These are phyloP conservation scores for Prunus dulcis DNA, from an alignment of 306 rosid species.

Conservation along the genomic window DNA sequence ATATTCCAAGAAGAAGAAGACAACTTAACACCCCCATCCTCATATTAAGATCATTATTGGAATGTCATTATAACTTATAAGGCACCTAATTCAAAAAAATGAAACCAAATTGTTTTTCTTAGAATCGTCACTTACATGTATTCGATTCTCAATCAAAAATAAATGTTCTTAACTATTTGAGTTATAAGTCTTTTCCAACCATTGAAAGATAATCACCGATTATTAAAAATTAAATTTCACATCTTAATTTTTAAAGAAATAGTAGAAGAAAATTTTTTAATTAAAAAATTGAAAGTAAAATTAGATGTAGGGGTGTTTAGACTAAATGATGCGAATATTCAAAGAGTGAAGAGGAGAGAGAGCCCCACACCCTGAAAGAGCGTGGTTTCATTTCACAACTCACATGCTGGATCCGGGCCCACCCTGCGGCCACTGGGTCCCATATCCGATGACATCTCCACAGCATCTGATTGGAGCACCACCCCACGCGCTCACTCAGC, in stretches of 20 bases:
- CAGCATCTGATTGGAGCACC: neutral
- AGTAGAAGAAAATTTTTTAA: neutral
- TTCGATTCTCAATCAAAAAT: neutral
- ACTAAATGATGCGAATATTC: slow-evolving; percentile 17
- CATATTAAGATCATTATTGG: neutral
- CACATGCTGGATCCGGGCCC: slow-evolving; percentile 1
- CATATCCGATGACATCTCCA: neutral
- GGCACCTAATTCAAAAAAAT: neutral
- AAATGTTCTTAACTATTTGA: accelerated
- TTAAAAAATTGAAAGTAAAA: neutral
- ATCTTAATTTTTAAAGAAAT: neutral
- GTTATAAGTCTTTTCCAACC: accelerated
- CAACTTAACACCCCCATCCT: neutral
- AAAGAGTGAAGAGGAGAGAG: neutral
- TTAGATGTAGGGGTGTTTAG: neutral
- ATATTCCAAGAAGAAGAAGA: slow-evolving; percentile 1
- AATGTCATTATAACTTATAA: neutral
- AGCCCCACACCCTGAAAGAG: slow-evolving; percentile 1
- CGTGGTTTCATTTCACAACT: slow-evolving; percentile 1
- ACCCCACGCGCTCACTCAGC: neutral
- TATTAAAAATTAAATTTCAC: neutral
- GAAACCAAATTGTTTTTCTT: neutral
- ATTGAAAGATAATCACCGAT: neutral
- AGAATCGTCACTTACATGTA: neutral
- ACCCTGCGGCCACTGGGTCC: neutral